A percentile compares a stretch with the other conserved stretches of the same genome.
Evolutionary conservation across 768 basidiomycete species (phyloP).

Genomic region (Hemileccinum rubropunctum): DNA sequence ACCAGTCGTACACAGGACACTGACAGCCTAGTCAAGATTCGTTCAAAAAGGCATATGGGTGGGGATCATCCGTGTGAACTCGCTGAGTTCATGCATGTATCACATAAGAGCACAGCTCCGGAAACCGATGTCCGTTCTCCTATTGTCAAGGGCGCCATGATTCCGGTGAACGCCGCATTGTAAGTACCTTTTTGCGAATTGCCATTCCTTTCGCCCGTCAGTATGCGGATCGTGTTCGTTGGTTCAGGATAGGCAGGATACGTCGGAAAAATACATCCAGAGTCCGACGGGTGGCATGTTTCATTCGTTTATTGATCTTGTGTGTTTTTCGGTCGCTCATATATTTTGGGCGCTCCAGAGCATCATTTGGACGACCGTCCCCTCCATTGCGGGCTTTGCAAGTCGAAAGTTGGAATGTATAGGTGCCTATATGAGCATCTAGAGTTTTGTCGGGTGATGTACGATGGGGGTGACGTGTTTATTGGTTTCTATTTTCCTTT

Average conservation of each 20-base stretch:
- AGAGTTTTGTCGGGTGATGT: slow-evolving; percentile 4
- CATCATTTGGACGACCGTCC: slow-evolving; percentile 26
- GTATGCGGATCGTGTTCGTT: slow-evolving; percentile 1
- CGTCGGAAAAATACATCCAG: slow-evolving; percentile 11
- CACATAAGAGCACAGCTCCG: slow-evolving; percentile 5
- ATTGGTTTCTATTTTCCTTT: no score
- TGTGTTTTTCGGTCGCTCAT: slow-evolving; percentile 20
- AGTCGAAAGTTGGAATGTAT: slow-evolving; percentile 1
- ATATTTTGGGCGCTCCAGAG: slow-evolving; percentile 16
- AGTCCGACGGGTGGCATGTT: slow-evolving; percentile 3
- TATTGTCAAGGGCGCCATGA: slow-evolving; percentile 19
- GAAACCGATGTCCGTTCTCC: slow-evolving; percentile 31
- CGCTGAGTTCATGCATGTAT: slow-evolving; percentile 14
- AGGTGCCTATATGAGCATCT: slow-evolving; percentile 1
- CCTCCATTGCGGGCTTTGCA: slow-evolving; percentile 12
- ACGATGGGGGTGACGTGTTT: neutral
- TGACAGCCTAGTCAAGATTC: neutral
- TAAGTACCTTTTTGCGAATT: slow-evolving; percentile 15
- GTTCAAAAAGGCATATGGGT: neutral
- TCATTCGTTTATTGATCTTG: slow-evolving; percentile 12
- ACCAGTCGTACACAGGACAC: neutral
- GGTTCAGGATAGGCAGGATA: slow-evolving; percentile 12
- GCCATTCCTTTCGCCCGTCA: neutral
- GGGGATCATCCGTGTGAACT: slow-evolving; percentile 1
- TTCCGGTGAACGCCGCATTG: slow-evolving; percentile 20